Evolutionary conservation across 768 basidiomycete genomes (phyloP).

Genomic region (Pluteus cervinus): DNA sequence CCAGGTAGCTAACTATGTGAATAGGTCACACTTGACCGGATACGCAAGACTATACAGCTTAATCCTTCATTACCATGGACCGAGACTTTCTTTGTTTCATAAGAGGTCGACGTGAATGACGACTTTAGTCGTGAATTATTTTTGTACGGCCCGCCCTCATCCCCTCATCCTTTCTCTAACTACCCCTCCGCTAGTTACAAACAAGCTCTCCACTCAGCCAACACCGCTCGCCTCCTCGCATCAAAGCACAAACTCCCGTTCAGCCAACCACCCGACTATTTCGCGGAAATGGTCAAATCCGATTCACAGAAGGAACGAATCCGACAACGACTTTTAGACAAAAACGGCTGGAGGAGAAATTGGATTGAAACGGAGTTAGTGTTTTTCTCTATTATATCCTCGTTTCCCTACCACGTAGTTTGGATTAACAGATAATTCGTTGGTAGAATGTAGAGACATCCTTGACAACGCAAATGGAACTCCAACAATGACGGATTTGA

Average conservation of each 20-base stretch:
- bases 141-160: constrained; percentile 55
- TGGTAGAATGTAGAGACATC: constrained; percentile 76
- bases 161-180: not conserved
- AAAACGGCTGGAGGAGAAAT: constrained; percentile 77
- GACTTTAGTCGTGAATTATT: constrained; percentile 94
- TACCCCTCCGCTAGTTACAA: constrained; percentile 67
- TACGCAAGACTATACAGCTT: constrained; percentile 70
- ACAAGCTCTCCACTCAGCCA: constrained; percentile 84
- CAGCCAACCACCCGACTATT: constrained; percentile 89
- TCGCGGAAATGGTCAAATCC: constrained; percentile 97
- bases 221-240: constrained; percentile 71
- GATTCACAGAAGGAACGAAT: constrained; percentile 98
- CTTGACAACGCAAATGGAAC: constrained; percentile 64
- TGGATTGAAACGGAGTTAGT: constrained; percentile 88
- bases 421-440: too few species aligned
- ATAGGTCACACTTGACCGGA: constrained; percentile 74
- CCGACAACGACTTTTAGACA: constrained; percentile 84
- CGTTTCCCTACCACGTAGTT: not conserved
- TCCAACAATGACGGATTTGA: constrained; percentile 78
- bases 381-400: not conserved
- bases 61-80: constrained; percentile 78
- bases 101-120: constrained; percentile 73
- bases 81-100: constrained; percentile 70
- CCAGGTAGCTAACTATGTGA: not conserved
- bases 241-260: constrained; percentile 76